Evolutionary conservation across 2,329 filamentous ascomycete genomes (phyloP).

Genomic region (Gnomoniopsis sp.): DNA sequence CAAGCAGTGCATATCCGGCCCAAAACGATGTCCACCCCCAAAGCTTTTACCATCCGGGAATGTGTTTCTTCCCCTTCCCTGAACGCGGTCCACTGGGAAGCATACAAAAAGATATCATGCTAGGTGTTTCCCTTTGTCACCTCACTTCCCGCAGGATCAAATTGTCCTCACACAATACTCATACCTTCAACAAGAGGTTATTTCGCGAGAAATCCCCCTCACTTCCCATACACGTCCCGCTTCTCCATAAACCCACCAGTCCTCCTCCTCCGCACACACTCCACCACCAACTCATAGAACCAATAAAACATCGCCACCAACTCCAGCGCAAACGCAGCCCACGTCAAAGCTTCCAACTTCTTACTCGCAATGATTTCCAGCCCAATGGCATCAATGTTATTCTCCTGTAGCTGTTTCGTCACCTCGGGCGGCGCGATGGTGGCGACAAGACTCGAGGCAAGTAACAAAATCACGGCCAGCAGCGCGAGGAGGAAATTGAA

Average conservation of each 20-base stretch:
- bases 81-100: no score
- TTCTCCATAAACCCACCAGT: neutral
- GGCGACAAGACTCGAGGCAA: constrained; percentile 40
- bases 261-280: neutral
- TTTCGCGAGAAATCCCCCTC: no score
- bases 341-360: constrained; percentile 44
- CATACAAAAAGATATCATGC: no score
- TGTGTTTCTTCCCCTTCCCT: no score
- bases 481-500: constrained; percentile 37
- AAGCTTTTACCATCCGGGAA: no score
- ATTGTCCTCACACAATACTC: no score
- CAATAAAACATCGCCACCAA: constrained; percentile 23
- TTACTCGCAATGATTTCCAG: constrained; percentile 39
- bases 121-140: no score
- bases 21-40: no score
- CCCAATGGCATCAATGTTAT: constrained; percentile 37
- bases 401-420: constrained; percentile 28
- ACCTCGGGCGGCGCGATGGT: constrained; percentile 38
- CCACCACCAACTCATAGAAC: constrained; percentile 9
- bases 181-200: no score
- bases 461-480: constrained; percentile 34
- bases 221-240: no score
- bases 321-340: constrained; percentile 46
- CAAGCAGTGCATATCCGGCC: no score
- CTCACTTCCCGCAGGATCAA: no score